Evolutionary conservation across 768 basidiomycete genomes (phyloP), one percentile per base, ranked within the genome.

Genomic region (Crassisporium funariophilum): DNA sequence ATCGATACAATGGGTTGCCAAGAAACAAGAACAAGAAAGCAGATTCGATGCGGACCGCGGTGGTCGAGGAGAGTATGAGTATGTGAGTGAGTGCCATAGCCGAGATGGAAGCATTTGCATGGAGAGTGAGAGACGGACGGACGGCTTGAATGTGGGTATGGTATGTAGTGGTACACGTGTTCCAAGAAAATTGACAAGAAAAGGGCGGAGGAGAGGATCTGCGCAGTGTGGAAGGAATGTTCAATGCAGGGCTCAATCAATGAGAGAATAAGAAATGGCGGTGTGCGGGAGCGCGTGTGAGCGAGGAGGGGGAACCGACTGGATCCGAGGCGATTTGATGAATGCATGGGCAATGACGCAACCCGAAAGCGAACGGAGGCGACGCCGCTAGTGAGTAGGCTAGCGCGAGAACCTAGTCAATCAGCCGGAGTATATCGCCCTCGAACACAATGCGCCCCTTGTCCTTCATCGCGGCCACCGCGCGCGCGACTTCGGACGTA

Each of bases 401-500:
- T n/a, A n/a, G n/a, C n/a, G n/a, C n/a, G 27, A 29, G 29, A 42
- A 35, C 37, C 44, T 33, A 66, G 39, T 65, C 64, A 5, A 62
- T 51, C 25, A 67, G 52, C 27, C 70, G 58, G 36, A 75, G 36
- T 40, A 70, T 57, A 56, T 83, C 82, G 4, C 81, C 82, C 58
- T 81, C 77, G 36, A 81, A 71, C 20, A 72, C 54, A 6, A 82
- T 65, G 29, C 72, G 64, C 0, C 79, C 78, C 47, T 68, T 68
- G 21, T 78, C 79, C 29, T 75, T 70, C 39, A 82, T 54, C 10
- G 61, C 55, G 1, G 69, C 76, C 11, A 76, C 76, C 3, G 73
- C 74, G 38, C 72, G 71, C 5, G 75, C 75, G 13, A 90, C 85
- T 66, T 90, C 88, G 1, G 75, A 74, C 10, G 85, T 87, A 63